phyloP scores from a whole-genome alignment of 768 basidiomycete genomes.

The Kwoniella europaea region DNA sequence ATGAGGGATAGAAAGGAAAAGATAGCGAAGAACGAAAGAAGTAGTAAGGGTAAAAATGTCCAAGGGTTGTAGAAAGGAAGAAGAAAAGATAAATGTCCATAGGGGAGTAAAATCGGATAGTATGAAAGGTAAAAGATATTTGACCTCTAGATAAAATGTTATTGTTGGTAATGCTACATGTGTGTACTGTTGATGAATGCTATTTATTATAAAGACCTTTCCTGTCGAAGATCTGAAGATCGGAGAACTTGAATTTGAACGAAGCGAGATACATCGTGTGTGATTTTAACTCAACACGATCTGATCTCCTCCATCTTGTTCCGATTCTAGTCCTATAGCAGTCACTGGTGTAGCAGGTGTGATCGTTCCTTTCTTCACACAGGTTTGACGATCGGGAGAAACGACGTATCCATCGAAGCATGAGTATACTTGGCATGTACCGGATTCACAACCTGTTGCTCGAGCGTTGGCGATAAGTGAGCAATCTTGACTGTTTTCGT shows the following conservation, averaged over 20 bases:
- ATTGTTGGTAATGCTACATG: background rate
- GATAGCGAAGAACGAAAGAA: background rate
- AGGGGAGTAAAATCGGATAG: background rate
- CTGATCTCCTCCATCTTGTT: slow-evolving; percentile 13
- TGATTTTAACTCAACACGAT: slow-evolving; percentile 4
- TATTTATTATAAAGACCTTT: no score
- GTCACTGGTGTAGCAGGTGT: slow-evolving; percentile 44
- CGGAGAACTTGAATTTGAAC: background rate
- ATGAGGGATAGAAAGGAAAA: background rate
- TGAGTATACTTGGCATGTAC: slow-evolving; percentile 50
- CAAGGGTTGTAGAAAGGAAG: background rate
- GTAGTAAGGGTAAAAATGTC: background rate
- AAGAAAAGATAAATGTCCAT: background rate
- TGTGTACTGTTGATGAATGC: background rate
- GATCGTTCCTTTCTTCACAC: slow-evolving; percentile 46
- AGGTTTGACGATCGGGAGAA: slow-evolving; percentile 45
- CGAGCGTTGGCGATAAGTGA: slow-evolving; percentile 48
- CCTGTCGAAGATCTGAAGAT: background rate
- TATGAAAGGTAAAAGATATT: background rate
- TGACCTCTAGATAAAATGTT: background rate
- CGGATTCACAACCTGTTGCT: slow-evolving; percentile 52
- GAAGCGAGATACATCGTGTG: background rate
- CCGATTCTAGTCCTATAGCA: slow-evolving; percentile 18
- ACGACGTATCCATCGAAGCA: slow-evolving; percentile 55
- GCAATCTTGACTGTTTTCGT: slow-evolving; percentile 51